Base-by-base conservation (phyloP, 2,329 filamentous ascomycete species). In the Chalara sp. region DNA sequence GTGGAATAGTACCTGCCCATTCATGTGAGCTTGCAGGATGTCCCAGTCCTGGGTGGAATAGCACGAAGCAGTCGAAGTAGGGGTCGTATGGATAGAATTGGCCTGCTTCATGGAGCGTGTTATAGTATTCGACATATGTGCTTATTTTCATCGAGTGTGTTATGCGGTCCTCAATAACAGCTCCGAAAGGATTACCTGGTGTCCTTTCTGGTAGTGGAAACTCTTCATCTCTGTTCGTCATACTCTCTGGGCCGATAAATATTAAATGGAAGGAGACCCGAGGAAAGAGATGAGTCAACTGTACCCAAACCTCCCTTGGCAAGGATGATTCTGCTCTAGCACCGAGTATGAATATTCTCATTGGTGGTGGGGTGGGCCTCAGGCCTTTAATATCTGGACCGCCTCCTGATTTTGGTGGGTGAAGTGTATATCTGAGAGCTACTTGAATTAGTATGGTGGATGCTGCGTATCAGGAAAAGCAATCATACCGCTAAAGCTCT, bases 111-210 rank as follows among this genome's bases (percentile, higher is more conserved):
- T 99, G 92, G 60, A 99, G 81, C 2, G 89, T 97, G 70, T 99
- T 92, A 73, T 95, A 99, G 72, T 99, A 96, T 61, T 99, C 93
- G 47, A 97, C 92, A 63, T 91, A 96, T 0, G 95, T 99, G 67
- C 86, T 93, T 64, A 99, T 95, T 75, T 99, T 99, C 81, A 97
- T 83, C 58, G 86, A 85, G 50, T 86, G 83, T 65, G 86, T 89
- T 6, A 99, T 78, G 48, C 92, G 83, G 68, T 95, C 92, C 71
- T 99, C 95, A 11, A 96, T 81, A 48, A 99, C 79, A n/a, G 88
- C 89, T 41, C 93, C 93, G 61, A 91, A 99, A 1, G 93, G 93
- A 65, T 99, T 99, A 7, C 75, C 72, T 0, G 91, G 75, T 1
- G 89, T 96, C 50, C 91, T 84, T 59, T 87, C 80, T 1, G 95